These are phyloP conservation scores for Alectoria sarmentosa DNA, from an alignment of 495 filamentous ascomycete species.

Conservation along the genomic window DNA sequence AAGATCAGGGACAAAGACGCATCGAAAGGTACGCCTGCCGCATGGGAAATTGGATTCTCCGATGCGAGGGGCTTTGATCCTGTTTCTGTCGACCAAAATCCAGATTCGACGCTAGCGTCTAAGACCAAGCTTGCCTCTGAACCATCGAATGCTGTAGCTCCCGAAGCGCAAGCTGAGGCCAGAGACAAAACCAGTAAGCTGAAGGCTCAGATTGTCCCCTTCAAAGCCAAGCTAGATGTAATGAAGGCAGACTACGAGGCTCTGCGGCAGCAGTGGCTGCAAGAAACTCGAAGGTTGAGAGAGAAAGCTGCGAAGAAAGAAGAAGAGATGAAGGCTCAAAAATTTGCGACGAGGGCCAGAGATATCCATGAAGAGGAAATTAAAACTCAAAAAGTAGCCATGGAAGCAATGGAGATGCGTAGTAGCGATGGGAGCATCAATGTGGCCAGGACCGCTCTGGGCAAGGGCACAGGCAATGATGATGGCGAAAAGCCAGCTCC, in stretches of 20 bases:
- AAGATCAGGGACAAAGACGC: not conserved
- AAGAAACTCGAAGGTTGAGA: conserved; percentile 18
- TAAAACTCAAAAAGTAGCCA: conserved; percentile 22
- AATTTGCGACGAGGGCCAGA: conserved; percentile 13
- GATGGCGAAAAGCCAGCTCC: conserved; percentile 9
- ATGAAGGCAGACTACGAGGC: conserved; percentile 20
- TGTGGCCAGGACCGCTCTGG: not conserved
- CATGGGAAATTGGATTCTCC: conserved; percentile 5
- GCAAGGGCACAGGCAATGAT: not conserved
- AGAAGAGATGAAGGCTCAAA: conserved; percentile 34
- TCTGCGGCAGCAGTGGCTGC: conserved; percentile 17
- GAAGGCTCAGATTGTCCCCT: conserved; percentile 25
- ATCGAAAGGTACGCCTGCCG: not conserved
- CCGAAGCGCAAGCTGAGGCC: conserved; percentile 3
- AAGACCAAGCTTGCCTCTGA: not conserved
- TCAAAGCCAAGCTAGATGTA: conserved; percentile 21
- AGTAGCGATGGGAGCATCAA: conserved; percentile 12
- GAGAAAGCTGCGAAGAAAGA: conserved; percentile 33
- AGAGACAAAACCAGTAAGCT: conserved; percentile 15
- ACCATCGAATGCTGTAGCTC: not conserved
- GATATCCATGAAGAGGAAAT: conserved; percentile 25
- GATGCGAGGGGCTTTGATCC: not conserved
- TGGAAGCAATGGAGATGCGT: conserved; percentile 30
- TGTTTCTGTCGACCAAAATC: not conserved
- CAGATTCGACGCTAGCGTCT: not conserved